These are phyloP conservation scores for Schizothecium vesticola DNA, from an alignment of 495 filamentous ascomycete species.

Conservation along the genomic window DNA sequence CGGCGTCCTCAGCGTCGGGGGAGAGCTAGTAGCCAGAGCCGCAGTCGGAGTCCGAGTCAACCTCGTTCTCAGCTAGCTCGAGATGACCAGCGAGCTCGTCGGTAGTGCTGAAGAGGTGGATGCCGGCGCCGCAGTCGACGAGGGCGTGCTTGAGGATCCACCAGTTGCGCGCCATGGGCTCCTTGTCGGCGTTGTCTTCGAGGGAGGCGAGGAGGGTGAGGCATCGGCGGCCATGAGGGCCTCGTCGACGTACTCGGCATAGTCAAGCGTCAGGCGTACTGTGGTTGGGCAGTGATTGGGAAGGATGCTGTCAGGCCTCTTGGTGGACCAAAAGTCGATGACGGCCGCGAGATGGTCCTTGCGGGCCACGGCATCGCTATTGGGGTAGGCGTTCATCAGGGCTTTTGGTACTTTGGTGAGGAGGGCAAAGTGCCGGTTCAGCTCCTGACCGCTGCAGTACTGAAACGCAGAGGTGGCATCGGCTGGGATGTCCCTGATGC, in stretches of 20 bases:
- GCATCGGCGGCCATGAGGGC: constrained; percentile 65
- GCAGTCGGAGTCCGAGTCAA: constrained; percentile 6
- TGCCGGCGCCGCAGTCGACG: constrained; percentile 75
- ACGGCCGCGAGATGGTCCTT: constrained; percentile 21
- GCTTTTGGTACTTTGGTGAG: constrained; percentile 11
- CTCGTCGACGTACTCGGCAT: constrained; percentile 75
- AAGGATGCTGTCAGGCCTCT: constrained; percentile 57
- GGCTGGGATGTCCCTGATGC: constrained; percentile 14
- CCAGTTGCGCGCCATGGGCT: constrained; percentile 56
- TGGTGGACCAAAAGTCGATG: constrained; percentile 36
- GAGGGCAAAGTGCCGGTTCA: constrained; percentile 18
- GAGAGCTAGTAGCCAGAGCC: not conserved
- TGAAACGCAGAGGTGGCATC: constrained; percentile 13
- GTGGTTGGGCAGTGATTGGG: constrained; percentile 52
- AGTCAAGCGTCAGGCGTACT: constrained; percentile 72
- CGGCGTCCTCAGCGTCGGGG: not conserved
- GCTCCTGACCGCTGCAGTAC: constrained; percentile 19
- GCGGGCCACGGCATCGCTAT: constrained; percentile 22
- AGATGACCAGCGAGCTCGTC: constrained; percentile 63
- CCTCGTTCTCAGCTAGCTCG: constrained; percentile 55
- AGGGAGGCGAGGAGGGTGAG: constrained; percentile 53
- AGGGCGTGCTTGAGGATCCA: constrained; percentile 82
- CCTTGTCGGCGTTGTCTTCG: constrained; percentile 43
- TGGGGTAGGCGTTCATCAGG: constrained; percentile 25
- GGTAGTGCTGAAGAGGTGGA: constrained; percentile 66